These are phyloP conservation scores for Pleurozium schreberi DNA, from an alignment of 225 moss, liverwort and hornwort genomes.

Conservation along the genomic window DNA sequence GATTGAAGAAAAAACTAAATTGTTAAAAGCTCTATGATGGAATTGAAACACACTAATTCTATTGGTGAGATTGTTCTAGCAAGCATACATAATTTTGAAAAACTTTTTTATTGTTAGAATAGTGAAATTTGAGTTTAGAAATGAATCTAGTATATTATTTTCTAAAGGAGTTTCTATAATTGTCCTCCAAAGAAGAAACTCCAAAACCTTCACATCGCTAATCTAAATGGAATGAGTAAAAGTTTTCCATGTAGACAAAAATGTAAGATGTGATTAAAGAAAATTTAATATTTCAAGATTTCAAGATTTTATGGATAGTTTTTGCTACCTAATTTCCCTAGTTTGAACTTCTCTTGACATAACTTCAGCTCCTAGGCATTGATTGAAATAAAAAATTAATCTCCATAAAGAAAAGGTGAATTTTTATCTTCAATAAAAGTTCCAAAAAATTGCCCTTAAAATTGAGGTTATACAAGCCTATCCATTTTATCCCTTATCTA, in stretches of 20 bases:
- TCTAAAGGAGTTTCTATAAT: not conserved
- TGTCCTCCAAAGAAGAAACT: not conserved
- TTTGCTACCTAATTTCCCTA: fast-evolving
- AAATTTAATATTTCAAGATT: not conserved
- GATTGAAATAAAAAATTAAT: too few species aligned
- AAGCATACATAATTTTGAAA: not conserved
- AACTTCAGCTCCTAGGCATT: fast-evolving
- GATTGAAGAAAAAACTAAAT: too few species aligned
- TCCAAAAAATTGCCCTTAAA: not conserved
- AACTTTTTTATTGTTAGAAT: not conserved
- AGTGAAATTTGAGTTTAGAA: not conserved
- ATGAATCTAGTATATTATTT: fast-evolving
- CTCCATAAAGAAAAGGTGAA: too few species aligned
- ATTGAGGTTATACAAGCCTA: not conserved
- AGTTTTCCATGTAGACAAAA: not conserved
- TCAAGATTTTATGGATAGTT: not conserved
- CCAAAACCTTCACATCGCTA: not conserved
- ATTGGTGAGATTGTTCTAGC: not conserved
- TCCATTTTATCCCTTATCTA: not conserved
- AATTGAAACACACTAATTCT: not conserved
- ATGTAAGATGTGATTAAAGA: not conserved
- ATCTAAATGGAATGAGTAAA: not conserved
- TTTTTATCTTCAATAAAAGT: too few species aligned
- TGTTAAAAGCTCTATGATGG: not conserved
- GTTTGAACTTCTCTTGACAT: too few species aligned